phyloP scores from a whole-genome alignment of 768 basidiomycete species.

The Rhodosporidiobolus sp. region DNA sequence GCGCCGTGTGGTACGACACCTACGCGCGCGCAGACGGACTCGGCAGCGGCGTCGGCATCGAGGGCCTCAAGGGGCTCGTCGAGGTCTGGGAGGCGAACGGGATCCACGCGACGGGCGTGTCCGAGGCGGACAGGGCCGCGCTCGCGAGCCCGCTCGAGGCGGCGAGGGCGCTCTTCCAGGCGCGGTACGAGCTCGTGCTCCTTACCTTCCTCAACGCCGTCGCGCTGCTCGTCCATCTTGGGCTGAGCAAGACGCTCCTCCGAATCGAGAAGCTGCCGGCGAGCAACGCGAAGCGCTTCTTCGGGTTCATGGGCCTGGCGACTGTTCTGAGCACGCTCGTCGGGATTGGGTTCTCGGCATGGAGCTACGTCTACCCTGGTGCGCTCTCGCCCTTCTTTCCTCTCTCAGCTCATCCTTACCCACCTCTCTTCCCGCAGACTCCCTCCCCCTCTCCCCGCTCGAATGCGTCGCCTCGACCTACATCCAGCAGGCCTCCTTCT shows the following conservation, averaged over 20 bases:
- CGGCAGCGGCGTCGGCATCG: conserved; percentile 23
- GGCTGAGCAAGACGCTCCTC: conserved; percentile 38
- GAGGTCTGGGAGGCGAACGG: conserved; percentile 41
- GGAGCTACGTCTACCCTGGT: conserved; percentile 47
- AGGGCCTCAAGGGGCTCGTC: conserved; percentile 30
- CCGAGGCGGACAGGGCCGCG: not conserved
- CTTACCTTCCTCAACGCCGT: conserved; percentile 40
- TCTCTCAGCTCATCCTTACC: not conserved
- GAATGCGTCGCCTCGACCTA: conserved; percentile 51
- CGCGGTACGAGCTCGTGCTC: conserved; percentile 42
- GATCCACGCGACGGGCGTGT: conserved; percentile 3
- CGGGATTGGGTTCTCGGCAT: conserved; percentile 30
- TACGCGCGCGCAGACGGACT: conserved; percentile 11
- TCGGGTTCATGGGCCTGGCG: conserved; percentile 42
- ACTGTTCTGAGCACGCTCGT: conserved; percentile 19
- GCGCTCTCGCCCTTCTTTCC: conserved; percentile 24
- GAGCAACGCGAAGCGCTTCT: conserved; percentile 44
- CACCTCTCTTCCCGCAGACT: not conserved
- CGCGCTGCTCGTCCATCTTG: conserved; percentile 40
- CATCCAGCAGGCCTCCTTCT: conserved; percentile 88
- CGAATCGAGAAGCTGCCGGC: conserved; percentile 40
- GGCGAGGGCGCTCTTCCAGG: conserved; percentile 33
- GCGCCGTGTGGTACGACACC: conserved; percentile 40
- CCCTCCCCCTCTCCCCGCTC: conserved; percentile 38
- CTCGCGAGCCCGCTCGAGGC: conserved; percentile 17